Conservation (phyloP, 805 yeast genomes). For the Cyberlindnera mrakii region DNA sequence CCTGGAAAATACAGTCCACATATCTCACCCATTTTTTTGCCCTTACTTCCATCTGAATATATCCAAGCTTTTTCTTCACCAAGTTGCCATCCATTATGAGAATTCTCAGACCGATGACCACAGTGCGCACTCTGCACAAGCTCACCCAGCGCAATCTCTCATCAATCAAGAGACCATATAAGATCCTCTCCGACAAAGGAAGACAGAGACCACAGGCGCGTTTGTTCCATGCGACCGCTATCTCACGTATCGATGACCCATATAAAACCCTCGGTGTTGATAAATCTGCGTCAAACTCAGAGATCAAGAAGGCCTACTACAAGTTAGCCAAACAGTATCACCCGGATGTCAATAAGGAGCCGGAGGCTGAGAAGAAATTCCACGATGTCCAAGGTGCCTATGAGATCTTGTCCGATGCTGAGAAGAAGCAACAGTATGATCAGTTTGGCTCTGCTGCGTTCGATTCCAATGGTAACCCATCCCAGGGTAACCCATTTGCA, state of each 20-base stretch:
- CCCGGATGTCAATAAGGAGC: constrained; percentile 94
- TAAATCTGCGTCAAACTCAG: constrained; percentile 63
- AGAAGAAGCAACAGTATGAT: constrained; percentile 83
- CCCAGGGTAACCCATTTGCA: constrained; percentile 37
- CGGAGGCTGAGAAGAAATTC: constrained; percentile 80
- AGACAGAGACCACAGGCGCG: constrained; percentile 1
- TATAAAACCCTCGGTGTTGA: constrained; percentile 78
- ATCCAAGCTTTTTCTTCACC: no score
- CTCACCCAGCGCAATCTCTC: constrained; percentile 6
- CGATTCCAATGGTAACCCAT: constrained; percentile 50
- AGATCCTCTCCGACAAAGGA: not conserved
- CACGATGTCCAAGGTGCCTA: constrained; percentile 93
- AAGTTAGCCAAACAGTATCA: constrained; percentile 90
- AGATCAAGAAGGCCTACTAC: constrained; percentile 91
- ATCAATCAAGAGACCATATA: not conserved
- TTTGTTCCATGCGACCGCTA: constrained; percentile 39
- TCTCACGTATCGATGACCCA: constrained; percentile 53
- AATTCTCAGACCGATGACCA: constrained; percentile 5
- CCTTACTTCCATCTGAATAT: not conserved
- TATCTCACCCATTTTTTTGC: not conserved
- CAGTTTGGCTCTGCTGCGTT: constrained; percentile 88
- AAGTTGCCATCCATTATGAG: not conserved
- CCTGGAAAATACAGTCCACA: not conserved
- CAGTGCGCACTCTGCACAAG: constrained; percentile 2
- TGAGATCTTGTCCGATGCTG: constrained; percentile 81